Base-by-base conservation (phyloP, 805 yeast species). In the Starmerella floris region DNA sequence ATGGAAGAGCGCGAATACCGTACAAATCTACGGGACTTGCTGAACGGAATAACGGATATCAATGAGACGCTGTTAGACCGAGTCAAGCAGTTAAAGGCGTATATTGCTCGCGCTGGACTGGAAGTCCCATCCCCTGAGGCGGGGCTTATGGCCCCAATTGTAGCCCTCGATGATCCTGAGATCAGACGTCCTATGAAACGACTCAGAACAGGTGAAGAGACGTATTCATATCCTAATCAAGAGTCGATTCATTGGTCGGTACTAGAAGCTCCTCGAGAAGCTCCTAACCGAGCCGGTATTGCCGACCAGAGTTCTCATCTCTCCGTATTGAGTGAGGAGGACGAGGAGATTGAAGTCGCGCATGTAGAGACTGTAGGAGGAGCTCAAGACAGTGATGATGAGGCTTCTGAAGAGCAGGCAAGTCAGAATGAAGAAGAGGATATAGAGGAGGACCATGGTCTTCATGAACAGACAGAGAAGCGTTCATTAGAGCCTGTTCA, bases 121-220 rank as follows among this genome's bases (percentile, higher is more conserved):
- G 45, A 41, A 22, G 42, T 48, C 15, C 51, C 51, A 13, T 13
- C 23, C n/a, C 25, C 39, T 4, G 44, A 41, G 5, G 46, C 42
- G 3, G 51, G 49, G 10, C 2, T 40, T n/a, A n/a, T 25, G 27
- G 46, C 46, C 19, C 46, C 46, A 10, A 37, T 48, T n/a, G 40
- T 37, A 2, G 41, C 37, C 20, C 36, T 27, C 4, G 35, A 26
- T 2, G 34, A 16, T 3, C 26, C 17, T 5, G 23, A 9, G 3
- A 17, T 23, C 6, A n/a, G 16, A 2, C 37, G 35, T 20, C 8
- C 35, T 22, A 8, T 31, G 16, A 38, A 37, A 32, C 40, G 45
- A 35, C 43, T 30, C 25, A 35, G 44, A 3, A 31, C 37, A 8
- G n/a, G 21, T 16, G 23, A 5, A 3, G 3, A 31, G 10, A 11